phyloP scores from a whole-genome alignment of 805 yeast species.

The Candida awuae region DNA sequence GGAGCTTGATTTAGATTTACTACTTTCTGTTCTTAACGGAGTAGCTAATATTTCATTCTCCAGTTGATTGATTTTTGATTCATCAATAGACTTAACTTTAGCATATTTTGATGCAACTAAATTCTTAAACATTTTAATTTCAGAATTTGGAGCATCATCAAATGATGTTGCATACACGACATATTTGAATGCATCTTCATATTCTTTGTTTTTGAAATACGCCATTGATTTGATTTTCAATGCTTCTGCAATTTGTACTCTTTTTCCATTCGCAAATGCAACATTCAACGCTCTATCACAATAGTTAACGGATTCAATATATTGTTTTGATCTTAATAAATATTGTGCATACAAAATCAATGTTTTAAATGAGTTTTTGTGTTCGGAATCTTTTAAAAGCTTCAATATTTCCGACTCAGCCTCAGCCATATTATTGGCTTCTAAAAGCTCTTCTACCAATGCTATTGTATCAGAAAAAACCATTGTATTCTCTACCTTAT shows the following conservation, averaged over 20 bases:
- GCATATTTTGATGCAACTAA: slow-evolving; percentile 30
- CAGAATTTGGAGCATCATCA: slow-evolving; percentile 35
- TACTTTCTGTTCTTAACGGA: slow-evolving; percentile 1
- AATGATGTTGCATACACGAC: slow-evolving; percentile 36
- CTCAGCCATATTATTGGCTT: slow-evolving; percentile 34
- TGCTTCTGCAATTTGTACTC: slow-evolving; percentile 39
- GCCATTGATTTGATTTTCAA: slow-evolving; percentile 43
- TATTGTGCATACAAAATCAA: slow-evolving; percentile 42
- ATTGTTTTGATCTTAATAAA: slow-evolving; percentile 38
- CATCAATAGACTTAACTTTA: slow-evolving; percentile 30
- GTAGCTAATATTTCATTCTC: slow-evolving; percentile 1
- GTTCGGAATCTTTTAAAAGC: slow-evolving; percentile 34
- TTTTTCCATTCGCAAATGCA: slow-evolving; percentile 40
- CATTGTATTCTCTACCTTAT: too few relatives aligned
- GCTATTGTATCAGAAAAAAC: slow-evolving; percentile 20
- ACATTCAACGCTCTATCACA: slow-evolving; percentile 34
- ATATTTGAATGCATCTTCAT: slow-evolving; percentile 32
- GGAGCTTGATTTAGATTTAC: not conserved
- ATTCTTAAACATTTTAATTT: slow-evolving; percentile 40
- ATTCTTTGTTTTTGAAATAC: slow-evolving; percentile 38
- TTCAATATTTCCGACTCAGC: slow-evolving; percentile 37
- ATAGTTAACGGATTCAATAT: slow-evolving; percentile 41
- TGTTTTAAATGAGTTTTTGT: slow-evolving; percentile 38
- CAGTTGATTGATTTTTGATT: slow-evolving; percentile 3
- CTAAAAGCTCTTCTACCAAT: slow-evolving; percentile 36